phyloP scores from a whole-genome alignment of 305 asterid genomes.

The Fraxinus angustifolia region DNA sequence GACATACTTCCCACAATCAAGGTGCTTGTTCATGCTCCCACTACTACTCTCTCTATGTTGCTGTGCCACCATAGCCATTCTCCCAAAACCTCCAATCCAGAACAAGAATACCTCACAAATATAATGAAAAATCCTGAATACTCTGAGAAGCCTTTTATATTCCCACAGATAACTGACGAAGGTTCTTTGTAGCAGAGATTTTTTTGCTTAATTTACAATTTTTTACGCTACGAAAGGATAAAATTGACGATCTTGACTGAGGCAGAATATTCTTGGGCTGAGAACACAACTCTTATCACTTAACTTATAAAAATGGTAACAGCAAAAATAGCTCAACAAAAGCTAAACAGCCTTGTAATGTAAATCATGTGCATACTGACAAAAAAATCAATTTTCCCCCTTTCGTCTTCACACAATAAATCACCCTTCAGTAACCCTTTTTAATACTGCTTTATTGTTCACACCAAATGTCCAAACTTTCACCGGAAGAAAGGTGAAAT shows the following conservation, averaged over 20 bases:
- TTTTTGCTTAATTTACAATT: not conserved
- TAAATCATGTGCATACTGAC: constrained; percentile 24
- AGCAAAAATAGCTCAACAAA: constrained; percentile 62
- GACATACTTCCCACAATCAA: constrained; percentile 82
- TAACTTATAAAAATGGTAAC: constrained; percentile 44
- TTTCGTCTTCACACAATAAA: constrained; percentile 24
- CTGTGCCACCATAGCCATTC: constrained; percentile 84
- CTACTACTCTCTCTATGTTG: constrained; percentile 74
- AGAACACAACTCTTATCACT: constrained; percentile 36
- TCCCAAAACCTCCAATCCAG: constrained; percentile 12
- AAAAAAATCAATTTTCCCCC: constrained; percentile 16
- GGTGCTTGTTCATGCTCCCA: constrained; percentile 63
- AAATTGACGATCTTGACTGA: constrained; percentile 47
- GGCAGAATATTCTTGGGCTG: constrained; percentile 43
- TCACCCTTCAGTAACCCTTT: constrained; percentile 21
- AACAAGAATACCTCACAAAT: constrained; percentile 7
- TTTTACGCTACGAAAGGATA: constrained; percentile 19
- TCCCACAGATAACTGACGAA: constrained; percentile 24
- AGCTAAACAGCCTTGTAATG: constrained; percentile 39
- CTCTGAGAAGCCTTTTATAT: constrained; percentile 5
- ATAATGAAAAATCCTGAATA: constrained; percentile 11
- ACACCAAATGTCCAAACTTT: constrained; percentile 21
- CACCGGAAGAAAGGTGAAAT: constrained; percentile 35
- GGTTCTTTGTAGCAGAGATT: constrained; percentile 33
- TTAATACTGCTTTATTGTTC: not conserved